Base-by-base conservation (phyloP, 192 early-diverging fungal species). In the Geosiphon pyriformis region DNA sequence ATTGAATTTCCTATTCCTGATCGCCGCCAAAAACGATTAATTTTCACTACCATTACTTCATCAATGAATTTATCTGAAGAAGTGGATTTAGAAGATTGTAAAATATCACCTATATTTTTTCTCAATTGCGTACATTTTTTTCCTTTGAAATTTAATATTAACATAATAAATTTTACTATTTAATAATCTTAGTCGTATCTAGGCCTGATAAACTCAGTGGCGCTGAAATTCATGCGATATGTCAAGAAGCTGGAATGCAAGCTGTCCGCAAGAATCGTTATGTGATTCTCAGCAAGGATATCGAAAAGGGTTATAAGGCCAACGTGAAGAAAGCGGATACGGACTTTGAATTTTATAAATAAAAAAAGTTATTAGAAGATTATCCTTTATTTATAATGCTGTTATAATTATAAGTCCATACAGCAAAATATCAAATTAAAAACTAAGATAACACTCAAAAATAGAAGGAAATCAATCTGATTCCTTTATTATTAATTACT, bases 1-100 rank as follows among this genome's bases (percentile, higher is more conserved):
- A 98, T 99, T 70, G 96, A 99, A 78, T 99, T 99, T 82, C 96
- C 96, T 53, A 91, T 89, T 33, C 96, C 96, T 11, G 96, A 99
- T 77, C 85, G 94, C 58, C 90, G 94, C 59, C 94, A 96, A 71
- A 99, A 99, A 81, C 90, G 96, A 22, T 80, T 96, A 65, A 96
- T 99, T 59, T 96, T 99, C 81, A 83, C 87, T 64, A 95, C 94
- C n/a, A 85, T 95, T 56, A 99, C 94, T 17, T 73, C 86, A 54
- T 92, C 92, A 77, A 99, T 99, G 96, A 99, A 95, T 59, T 79
- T 99, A 4, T 90, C 91, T 0, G 96, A 99, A 59, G 96, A 98
- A 73, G 96, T 99, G 29, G 95, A 99, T 76, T 76, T 99, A 25
- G 95, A 98, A 80, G 94, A 97, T 70, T 99, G 88, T 91, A 83